Conservation (phyloP, 805 yeast species). For the Starmerella roubikii region DNA sequence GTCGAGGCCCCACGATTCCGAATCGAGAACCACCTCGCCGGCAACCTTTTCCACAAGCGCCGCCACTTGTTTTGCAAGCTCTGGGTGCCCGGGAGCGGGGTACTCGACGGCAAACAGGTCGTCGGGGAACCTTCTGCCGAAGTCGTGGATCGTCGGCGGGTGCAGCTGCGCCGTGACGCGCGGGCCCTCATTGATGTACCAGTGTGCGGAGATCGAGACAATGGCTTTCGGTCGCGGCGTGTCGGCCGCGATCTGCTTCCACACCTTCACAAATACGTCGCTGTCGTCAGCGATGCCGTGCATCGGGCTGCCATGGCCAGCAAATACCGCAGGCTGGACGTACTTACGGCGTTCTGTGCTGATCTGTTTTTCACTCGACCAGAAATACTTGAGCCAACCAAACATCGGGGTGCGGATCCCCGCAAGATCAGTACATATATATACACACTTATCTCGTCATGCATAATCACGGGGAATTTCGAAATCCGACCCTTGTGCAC, state of each 20-base stretch:
- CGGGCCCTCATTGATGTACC: slow-evolving; percentile 14
- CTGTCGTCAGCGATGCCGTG: slow-evolving; percentile 5
- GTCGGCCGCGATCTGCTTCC: slow-evolving; percentile 11
- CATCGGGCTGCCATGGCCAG: slow-evolving; percentile 17
- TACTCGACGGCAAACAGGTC: slow-evolving; percentile 16
- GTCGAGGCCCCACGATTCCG: slow-evolving; percentile 18
- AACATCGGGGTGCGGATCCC: too few relatives aligned
- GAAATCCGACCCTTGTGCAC: too few relatives aligned
- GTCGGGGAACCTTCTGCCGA: slow-evolving; percentile 15
- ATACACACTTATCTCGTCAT: too few relatives aligned
- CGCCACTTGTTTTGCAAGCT: slow-evolving; percentile 13
- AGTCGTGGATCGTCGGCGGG: slow-evolving; percentile 19
- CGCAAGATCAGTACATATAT: too few relatives aligned
- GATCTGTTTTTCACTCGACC: too few relatives aligned
- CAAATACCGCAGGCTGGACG: slow-evolving; percentile 14
- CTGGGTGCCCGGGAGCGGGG: slow-evolving; percentile 19
- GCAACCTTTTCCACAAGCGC: slow-evolving; percentile 5
- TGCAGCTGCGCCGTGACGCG: slow-evolving; percentile 11
- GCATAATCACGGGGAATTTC: too few relatives aligned
- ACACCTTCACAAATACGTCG: background rate
- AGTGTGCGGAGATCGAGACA: slow-evolving; percentile 19
- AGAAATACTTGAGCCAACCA: too few relatives aligned
- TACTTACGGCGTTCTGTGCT: too few relatives aligned
- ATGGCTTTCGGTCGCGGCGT: slow-evolving; percentile 18
- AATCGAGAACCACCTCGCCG: slow-evolving; percentile 3